Conservation (phyloP, 2,329 filamentous ascomycete species). For the Aspergillus ustus region DNA sequence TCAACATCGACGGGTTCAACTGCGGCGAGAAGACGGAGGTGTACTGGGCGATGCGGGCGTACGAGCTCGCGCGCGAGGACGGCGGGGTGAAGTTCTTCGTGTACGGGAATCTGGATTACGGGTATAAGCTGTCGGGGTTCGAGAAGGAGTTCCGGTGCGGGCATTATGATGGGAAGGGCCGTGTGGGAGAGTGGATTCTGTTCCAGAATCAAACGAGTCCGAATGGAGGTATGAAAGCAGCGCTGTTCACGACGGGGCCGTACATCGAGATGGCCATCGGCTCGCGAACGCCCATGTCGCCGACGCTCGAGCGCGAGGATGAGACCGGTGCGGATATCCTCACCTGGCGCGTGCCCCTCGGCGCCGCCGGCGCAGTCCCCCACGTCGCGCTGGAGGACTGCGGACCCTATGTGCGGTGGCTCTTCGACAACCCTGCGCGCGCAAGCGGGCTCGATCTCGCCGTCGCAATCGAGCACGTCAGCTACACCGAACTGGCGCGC, state of each 20-base stretch:
- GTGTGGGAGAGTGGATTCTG: background rate
- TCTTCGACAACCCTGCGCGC: constrained; percentile 22
- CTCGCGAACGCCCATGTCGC: background rate
- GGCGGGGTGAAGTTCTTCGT: constrained; percentile 49
- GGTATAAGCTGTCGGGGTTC: background rate
- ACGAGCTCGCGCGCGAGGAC: constrained; percentile 47
- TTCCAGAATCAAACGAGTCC: background rate
- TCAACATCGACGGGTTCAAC: constrained; percentile 60
- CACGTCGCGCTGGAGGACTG: constrained; percentile 26
- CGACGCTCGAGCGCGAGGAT: background rate
- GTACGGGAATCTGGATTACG: constrained; percentile 7
- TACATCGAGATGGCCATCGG: constrained; percentile 48
- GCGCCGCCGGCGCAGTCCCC: constrained; percentile 13
- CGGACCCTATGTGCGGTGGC: constrained; percentile 25
- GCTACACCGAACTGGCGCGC: background rate
- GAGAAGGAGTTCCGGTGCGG: background rate
- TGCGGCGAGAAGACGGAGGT: constrained; percentile 37
- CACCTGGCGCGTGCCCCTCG: background rate
- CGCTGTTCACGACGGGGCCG: constrained; percentile 1
- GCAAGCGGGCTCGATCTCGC: constrained; percentile 23
- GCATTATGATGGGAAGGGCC: constrained; percentile 7
- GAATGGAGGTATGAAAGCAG: constrained; percentile 36
- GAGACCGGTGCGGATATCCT: background rate
- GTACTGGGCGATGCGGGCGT: constrained; percentile 48
- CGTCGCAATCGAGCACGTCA: constrained; percentile 20